Percentiles rank a stretch among this genome's conserved stretches.
Conservation (phyloP, 2,329 filamentous ascomycete genomes). For the Talaromyces atroroseus region DNA sequence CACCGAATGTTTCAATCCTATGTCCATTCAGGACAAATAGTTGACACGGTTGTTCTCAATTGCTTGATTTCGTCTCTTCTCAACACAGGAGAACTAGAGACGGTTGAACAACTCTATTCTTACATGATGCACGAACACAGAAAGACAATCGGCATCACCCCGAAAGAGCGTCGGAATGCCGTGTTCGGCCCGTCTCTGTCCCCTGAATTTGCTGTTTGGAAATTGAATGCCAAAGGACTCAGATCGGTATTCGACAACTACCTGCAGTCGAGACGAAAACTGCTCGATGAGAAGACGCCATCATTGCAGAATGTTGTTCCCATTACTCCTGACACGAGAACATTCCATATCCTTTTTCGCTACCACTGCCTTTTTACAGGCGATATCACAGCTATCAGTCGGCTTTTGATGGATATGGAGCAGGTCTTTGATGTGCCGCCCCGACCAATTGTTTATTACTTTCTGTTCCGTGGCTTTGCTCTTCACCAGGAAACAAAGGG, state of each 20-base stretch:
- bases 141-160: slow-evolving; percentile 15
- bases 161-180: slow-evolving; percentile 17
- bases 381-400: slow-evolving; percentile 64
- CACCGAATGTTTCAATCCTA: slow-evolving; percentile 74
- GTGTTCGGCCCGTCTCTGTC: slow-evolving; percentile 20
- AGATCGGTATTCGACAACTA: slow-evolving; percentile 44
- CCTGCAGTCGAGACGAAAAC: slow-evolving; percentile 22
- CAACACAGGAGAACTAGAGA: slow-evolving; percentile 65
- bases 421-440: slow-evolving; percentile 60
- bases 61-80: slow-evolving; percentile 76
- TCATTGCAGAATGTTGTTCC: slow-evolving; percentile 61
- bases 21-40: slow-evolving; percentile 77
- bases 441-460: slow-evolving; percentile 70
- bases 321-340: slow-evolving; percentile 68
- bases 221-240: slow-evolving; percentile 38
- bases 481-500: slow-evolving; percentile 59
- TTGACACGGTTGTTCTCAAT: slow-evolving; percentile 83
- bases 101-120: slow-evolving; percentile 74
- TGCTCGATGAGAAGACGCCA: slow-evolving; percentile 27
- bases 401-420: slow-evolving; percentile 74
- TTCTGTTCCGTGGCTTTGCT: slow-evolving; percentile 77
- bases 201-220: slow-evolving; percentile 34
- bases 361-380: slow-evolving; percentile 66
- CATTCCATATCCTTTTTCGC: slow-evolving; percentile 72
- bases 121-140: slow-evolving; percentile 67